Base-by-base conservation (phyloP, 768 basidiomycete genomes). In the Calocera viscosa region DNA sequence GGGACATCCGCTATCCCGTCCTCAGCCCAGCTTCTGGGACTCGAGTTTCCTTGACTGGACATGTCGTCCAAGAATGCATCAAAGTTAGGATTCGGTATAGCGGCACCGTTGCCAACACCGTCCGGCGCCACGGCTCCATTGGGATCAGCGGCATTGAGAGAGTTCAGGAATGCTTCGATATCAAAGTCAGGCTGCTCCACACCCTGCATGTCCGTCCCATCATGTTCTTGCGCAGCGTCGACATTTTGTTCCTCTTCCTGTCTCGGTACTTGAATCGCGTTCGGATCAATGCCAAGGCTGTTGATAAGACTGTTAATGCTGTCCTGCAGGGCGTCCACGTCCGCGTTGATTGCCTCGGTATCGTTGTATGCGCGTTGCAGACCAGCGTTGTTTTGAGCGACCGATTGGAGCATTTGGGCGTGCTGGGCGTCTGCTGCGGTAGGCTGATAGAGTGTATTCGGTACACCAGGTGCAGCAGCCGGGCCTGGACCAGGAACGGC, bases 261-360 rank as follows among this genome's bases (percentile, higher is more conserved):
- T 2, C 26, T 19, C 11, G 53, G 53, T 2, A 60, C 53, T 19
- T 60, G 53, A 7, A 67, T 64, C 3, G 63, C 49, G 43, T 65
- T 60, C 35, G 85, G 79, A 72, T 90, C 87, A 63, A 89, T 74
- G 7, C 88, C 88, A 53, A 91, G 81, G 63, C 82, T 82, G 69
- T 87, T 80, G 33, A 92, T 88, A 68, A 94, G 78, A 5, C 83
- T 82, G 67, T 89, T 82, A 47, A 94, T 85, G 68, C 83, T 85
- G 14, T 76, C 78, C 68, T 88, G 84, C 65, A 92, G 76, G 39
- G 83, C 82, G 69, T 66, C 65, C 19, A 66, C 65, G 22, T 66
- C 65, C n/a, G 65, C 40, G 16, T 66, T 34, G 39, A 66, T 47
- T 8, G 38, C 65, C 32, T 66, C 26, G 10, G 65, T 34, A 30